These are phyloP conservation scores for Colletotrichum sp. DNA, from an alignment of 2,329 filamentous ascomycete species.

Conservation along the genomic window DNA sequence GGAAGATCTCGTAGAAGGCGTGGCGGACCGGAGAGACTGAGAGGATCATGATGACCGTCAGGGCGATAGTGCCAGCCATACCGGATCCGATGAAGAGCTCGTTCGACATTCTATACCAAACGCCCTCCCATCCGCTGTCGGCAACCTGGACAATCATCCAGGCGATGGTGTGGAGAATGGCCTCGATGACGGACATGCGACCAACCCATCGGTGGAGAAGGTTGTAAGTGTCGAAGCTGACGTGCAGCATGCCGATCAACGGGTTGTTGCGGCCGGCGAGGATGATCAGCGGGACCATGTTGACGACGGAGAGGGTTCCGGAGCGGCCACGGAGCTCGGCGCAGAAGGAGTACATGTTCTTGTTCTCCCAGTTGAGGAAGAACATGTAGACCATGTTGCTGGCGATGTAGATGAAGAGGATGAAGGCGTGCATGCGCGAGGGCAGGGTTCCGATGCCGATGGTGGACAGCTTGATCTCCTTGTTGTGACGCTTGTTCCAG, in stretches of 20 bases:
- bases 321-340: conserved; percentile 87
- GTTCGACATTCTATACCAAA: conserved; percentile 57
- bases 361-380: conserved; percentile 62
- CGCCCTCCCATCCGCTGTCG: conserved; percentile 66
- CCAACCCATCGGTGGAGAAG: conserved; percentile 75
- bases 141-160: conserved; percentile 78
- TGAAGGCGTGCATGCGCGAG: conserved; percentile 65
- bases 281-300: conserved; percentile 90
- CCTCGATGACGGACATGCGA: conserved; percentile 72
- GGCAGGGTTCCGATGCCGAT: conserved; percentile 69
- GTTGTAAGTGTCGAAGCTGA: conserved; percentile 98
- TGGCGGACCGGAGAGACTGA: conserved; percentile 84
- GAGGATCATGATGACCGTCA: conserved; percentile 71
- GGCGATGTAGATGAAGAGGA: conserved; percentile 61
- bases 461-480: conserved; percentile 66
- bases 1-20: conserved; percentile 96
- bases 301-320: conserved; percentile 81
- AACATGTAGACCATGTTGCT: conserved; percentile 71
- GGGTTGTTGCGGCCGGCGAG: conserved; percentile 94
- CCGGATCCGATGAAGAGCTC: conserved; percentile 72
- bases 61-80: conserved; percentile 62
- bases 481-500: conserved; percentile 69
- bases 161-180: conserved; percentile 70
- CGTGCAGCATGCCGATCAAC: conserved; percentile 78
- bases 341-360: conserved; percentile 67